Evolutionary conservation across 2,329 filamentous ascomycete species (phyloP).

Genomic region (Parascedosporium putredinis): DNA sequence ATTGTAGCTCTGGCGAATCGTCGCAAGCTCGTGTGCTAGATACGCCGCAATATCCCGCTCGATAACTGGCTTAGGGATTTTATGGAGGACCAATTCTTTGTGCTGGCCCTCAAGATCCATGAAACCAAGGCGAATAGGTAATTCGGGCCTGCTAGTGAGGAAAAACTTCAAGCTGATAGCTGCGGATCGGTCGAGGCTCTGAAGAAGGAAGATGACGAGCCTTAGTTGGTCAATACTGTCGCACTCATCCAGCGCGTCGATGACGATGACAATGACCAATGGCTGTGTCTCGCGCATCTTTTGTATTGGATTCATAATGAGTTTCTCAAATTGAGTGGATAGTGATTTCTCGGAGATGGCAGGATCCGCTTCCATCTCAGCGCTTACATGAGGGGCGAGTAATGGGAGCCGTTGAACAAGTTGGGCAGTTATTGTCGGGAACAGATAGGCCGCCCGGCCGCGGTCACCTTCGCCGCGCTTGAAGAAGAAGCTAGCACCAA

Average conservation of each 20-base stretch:
- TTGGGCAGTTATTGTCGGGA: slow-evolving; percentile 28
- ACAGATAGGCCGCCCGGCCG: slow-evolving; percentile 23
- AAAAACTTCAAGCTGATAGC: slow-evolving; percentile 20
- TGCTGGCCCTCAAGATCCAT: slow-evolving; percentile 17
- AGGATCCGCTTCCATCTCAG: too few species aligned
- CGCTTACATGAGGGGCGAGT: too few species aligned
- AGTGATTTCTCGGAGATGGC: too few species aligned
- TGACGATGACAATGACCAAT: too few species aligned
- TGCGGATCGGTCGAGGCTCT: background rate
- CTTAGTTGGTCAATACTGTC: slow-evolving; percentile 16
- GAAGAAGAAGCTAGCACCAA: slow-evolving; percentile 34
- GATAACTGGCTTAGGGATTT: slow-evolving; percentile 18
- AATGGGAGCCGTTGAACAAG: too few species aligned
- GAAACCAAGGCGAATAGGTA: slow-evolving; percentile 24
- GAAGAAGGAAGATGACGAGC: background rate
- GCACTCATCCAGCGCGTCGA: slow-evolving; percentile 23
- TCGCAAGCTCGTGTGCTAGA: background rate
- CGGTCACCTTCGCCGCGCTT: slow-evolving; percentile 29
- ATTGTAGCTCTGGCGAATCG: background rate
- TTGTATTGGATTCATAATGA: too few species aligned
- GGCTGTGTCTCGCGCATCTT: too few species aligned
- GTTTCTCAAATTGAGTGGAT: too few species aligned
- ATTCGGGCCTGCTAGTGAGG: slow-evolving; percentile 28
- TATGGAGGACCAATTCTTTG: slow-evolving; percentile 23
- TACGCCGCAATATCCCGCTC: slow-evolving; percentile 21